Percentiles rank a stretch among this genome's conserved stretches.
phyloP scores from a whole-genome alignment of 1,139 yeast species.

The Pichia sp. region DNA sequence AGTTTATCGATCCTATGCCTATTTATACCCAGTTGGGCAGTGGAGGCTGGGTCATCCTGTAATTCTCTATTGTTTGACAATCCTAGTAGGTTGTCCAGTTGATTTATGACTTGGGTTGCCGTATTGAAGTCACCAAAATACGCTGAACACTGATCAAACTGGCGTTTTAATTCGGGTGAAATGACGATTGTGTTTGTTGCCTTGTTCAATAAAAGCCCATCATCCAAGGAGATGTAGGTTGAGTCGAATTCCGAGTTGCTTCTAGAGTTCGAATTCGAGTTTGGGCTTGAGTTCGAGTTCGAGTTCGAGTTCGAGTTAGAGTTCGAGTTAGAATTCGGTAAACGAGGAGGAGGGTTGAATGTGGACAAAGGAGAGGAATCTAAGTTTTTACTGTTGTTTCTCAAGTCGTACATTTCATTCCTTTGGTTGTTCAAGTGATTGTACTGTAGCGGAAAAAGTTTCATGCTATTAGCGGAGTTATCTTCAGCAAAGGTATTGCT shows the following conservation, averaged over 20 bases:
- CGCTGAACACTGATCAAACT: conserved; percentile 41
- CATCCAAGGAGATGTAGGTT: conserved; percentile 41
- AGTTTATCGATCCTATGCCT: conserved; percentile 41
- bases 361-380: conserved; percentile 18
- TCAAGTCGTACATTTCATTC: conserved; percentile 12
- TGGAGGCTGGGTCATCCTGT: not conserved
- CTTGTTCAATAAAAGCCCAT: conserved; percentile 51
- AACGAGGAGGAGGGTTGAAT: not conserved
- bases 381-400: conserved; percentile 21
- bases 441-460: conserved; percentile 8
- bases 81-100: conserved; percentile 33
- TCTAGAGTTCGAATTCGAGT: not conserved
- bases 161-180: conserved; percentile 43
- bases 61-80: conserved; percentile 3
- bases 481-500: not conserved
- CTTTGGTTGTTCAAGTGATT: conserved; percentile 10
- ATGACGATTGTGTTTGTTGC: conserved; percentile 45
- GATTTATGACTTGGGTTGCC: conserved; percentile 35
- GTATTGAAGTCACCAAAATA: conserved; percentile 42
- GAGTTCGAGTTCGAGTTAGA: not conserved
- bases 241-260: conserved; percentile 15
- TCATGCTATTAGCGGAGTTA: not conserved
- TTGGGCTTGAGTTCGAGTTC: not conserved
- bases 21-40: conserved; percentile 21
- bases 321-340: not conserved